Evolutionary conservation across 352 stramenopile species (phyloP).

Genomic region (Achlya hypogyna): DNA sequence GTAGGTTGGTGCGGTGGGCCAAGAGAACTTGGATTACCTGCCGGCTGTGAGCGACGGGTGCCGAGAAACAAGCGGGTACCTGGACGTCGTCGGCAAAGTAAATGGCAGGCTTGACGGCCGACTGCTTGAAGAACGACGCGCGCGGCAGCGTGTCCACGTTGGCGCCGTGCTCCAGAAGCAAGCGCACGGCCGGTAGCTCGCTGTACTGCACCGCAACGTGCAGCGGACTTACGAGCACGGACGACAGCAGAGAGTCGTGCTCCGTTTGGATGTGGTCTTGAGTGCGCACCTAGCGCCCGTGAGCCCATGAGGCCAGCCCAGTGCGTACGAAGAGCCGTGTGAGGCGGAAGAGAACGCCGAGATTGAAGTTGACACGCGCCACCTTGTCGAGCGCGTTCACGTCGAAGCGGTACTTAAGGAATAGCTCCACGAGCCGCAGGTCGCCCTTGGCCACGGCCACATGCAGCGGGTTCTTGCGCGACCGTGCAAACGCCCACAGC

Average conservation of each 20-base stretch:
- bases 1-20: conserved; percentile 49
- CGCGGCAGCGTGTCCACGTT: conserved; percentile 28
- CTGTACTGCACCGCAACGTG: conserved; percentile 16
- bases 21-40: conserved; percentile 61
- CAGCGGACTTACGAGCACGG: conserved; percentile 11
- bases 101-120: conserved; percentile 49
- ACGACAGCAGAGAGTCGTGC: conserved; percentile 1
- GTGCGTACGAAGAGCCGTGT: conserved; percentile 41
- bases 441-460: conserved; percentile 51
- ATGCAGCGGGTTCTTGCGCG: conserved; percentile 67
- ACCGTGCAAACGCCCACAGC: conserved; percentile 53
- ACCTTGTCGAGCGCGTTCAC: conserved; percentile 74
- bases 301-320: not conserved
- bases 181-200: conserved; percentile 44
- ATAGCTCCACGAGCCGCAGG: conserved; percentile 41
- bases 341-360: conserved; percentile 58
- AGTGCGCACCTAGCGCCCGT: conserved; percentile 32
- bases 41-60: not conserved
- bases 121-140: conserved; percentile 57
- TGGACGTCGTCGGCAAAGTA: conserved; percentile 64
- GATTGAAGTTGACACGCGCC: conserved; percentile 66
- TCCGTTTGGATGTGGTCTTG: conserved; percentile 47
- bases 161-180: conserved; percentile 13
- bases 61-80: not conserved
- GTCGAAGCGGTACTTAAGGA: conserved; percentile 45